These are phyloP conservation scores for Clitopilus hobsonii DNA, from an alignment of 768 basidiomycete genomes.

Conservation along the genomic window DNA sequence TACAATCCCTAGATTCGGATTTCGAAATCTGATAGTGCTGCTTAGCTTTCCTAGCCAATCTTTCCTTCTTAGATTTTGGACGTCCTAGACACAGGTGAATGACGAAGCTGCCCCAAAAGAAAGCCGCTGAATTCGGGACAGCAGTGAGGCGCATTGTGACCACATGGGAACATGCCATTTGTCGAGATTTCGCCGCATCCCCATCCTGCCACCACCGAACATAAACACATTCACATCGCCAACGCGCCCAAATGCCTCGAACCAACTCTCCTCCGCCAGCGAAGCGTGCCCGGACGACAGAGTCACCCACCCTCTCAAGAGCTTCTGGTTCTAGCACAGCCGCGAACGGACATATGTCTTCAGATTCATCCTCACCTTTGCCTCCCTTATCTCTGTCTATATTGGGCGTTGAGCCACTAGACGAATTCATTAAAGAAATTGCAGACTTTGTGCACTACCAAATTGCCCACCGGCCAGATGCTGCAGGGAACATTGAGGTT, in stretches of 20 bases:
- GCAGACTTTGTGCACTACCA: conserved; percentile 84
- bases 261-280: conserved; percentile 23
- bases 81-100: too few relatives aligned
- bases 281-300: conserved; percentile 24
- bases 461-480: conserved; percentile 52
- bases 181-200: not conserved
- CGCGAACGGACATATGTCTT: conserved; percentile 21
- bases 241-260: conserved; percentile 13
- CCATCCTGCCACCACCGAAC: not conserved
- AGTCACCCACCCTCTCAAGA: conserved; percentile 8
- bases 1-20: too few relatives aligned
- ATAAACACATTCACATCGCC: not conserved
- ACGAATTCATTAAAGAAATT: conserved; percentile 89
- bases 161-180: not conserved
- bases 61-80: too few relatives aligned
- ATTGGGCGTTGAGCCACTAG: conserved; percentile 84
- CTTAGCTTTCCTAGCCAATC: too few relatives aligned
- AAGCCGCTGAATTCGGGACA: not conserved
- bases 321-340: not conserved
- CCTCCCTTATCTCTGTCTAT: conserved; percentile 76
- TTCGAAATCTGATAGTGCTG: too few relatives aligned
- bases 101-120: too few relatives aligned
- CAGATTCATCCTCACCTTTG: conserved; percentile 17
- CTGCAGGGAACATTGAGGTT: conserved; percentile 67
- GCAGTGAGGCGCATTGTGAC: not conserved